A percentile compares a stretch with the other conserved stretches of the same genome.
Evolutionary conservation across 768 basidiomycete species (phyloP).

Genomic region (Nevesoporus exiguus): DNA sequence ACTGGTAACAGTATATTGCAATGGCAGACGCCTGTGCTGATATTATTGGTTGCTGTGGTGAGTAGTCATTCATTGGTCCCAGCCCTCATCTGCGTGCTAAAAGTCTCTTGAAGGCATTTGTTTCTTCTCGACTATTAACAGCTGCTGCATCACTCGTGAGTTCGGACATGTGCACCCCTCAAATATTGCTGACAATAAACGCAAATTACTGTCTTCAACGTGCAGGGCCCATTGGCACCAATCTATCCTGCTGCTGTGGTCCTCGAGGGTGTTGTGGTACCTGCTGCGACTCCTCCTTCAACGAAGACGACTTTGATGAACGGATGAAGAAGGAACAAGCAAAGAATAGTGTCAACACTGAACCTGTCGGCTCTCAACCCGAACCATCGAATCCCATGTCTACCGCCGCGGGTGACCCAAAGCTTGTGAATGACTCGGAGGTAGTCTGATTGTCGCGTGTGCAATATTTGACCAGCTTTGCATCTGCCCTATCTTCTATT

Average conservation of each 20-base stretch:
- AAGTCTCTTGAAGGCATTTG: constrained; percentile 12
- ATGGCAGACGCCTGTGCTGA: constrained; percentile 18
- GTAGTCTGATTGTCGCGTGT: background rate
- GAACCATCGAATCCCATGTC: constrained; percentile 20
- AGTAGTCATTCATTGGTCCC: constrained; percentile 1
- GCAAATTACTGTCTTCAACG: background rate
- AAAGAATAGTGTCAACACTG: constrained; percentile 7
- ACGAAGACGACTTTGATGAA: constrained; percentile 30
- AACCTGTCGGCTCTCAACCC: constrained; percentile 23
- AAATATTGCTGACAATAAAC: background rate
- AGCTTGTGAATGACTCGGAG: background rate
- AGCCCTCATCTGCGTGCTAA: background rate
- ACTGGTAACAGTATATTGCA: background rate
- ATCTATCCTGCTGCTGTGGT: constrained; percentile 24
- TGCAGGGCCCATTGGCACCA: constrained; percentile 23
- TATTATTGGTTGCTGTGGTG: constrained; percentile 23
- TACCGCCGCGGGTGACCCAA: constrained; percentile 1
- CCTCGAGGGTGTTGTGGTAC: constrained; percentile 26
- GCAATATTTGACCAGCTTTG: background rate
- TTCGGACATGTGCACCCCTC: background rate
- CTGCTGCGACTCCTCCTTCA: constrained; percentile 28
- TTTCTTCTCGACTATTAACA: constrained; percentile 9
- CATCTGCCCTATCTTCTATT: background rate
- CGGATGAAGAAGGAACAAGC: constrained; percentile 25
- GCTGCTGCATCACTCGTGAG: constrained; percentile 28